phyloP scores from a whole-genome alignment of 2,329 filamentous ascomycete species.

The Akanthomyces uredinophilus region DNA sequence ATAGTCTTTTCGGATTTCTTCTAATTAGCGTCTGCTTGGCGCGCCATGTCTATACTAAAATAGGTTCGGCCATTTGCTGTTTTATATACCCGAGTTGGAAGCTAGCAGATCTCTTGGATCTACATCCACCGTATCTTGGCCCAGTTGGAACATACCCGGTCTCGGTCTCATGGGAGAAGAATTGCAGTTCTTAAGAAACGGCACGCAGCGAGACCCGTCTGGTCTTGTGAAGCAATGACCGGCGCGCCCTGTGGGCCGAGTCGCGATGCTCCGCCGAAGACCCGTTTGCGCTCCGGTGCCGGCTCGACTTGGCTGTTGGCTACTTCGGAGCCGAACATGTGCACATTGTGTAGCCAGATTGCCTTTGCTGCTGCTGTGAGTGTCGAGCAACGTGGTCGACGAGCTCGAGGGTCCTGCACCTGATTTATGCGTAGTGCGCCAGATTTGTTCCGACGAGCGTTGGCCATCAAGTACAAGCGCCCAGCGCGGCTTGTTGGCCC shows the following conservation, averaged over 20 bases:
- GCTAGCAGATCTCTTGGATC: not conserved
- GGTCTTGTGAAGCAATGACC: not conserved
- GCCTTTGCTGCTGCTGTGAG: no score
- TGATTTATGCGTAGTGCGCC: no score
- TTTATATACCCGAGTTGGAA: conserved; percentile 9
- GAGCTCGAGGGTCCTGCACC: no score
- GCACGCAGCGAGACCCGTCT: not conserved
- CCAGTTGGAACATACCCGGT: no score
- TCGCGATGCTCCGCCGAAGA: not conserved
- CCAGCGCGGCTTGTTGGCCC: no score
- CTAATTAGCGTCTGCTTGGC: not conserved
- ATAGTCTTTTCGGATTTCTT: not conserved
- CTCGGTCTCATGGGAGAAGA: no score
- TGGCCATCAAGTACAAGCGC: no score
- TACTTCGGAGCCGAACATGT: not conserved
- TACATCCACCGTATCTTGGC: no score
- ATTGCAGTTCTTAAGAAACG: no score
- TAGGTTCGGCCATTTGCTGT: not conserved
- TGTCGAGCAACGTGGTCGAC: no score
- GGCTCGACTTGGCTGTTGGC: not conserved
- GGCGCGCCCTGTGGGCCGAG: not conserved
- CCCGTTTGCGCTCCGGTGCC: not conserved
- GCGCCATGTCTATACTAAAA: not conserved
- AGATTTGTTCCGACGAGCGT: no score
- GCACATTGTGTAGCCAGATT: no score